Evolutionary conservation across 129 eudicot genomes (phyloP).

Genomic region (Silybum marianum): DNA sequence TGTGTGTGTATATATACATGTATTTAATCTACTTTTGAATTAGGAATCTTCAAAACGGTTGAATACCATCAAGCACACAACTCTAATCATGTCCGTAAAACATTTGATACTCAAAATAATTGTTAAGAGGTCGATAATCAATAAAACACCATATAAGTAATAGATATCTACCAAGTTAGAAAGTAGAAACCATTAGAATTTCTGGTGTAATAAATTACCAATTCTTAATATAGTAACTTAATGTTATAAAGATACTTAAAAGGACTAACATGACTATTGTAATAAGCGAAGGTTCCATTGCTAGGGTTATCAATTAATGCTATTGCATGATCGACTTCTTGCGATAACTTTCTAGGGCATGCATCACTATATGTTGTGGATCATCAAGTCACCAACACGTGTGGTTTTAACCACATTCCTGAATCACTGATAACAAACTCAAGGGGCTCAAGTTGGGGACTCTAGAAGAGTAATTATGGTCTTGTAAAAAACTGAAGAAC

Average conservation of each 20-base stretch:
- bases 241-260: neutral
- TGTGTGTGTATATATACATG: no score
- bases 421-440: neutral
- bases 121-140: neutral
- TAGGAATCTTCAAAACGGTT: neutral
- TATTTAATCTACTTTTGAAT: no score
- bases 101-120: neutral
- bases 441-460: neutral
- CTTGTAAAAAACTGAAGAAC: neutral
- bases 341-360: neutral
- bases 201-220: neutral
- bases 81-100: neutral
- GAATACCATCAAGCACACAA: neutral
- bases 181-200: neutral
- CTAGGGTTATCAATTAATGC: neutral
- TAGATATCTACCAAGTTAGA: neutral
- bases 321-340: neutral
- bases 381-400: neutral
- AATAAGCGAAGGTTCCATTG: neutral
- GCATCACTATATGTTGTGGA: neutral
- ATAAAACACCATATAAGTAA: neutral
- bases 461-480: neutral
- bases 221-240: neutral
- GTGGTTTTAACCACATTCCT: neutral
- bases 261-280: neutral